Percentiles rank a stretch among this genome's conserved stretches.
Evolutionary conservation across 352 stramenopile genomes (phyloP).

Genomic region (Phytophthora capsici): DNA sequence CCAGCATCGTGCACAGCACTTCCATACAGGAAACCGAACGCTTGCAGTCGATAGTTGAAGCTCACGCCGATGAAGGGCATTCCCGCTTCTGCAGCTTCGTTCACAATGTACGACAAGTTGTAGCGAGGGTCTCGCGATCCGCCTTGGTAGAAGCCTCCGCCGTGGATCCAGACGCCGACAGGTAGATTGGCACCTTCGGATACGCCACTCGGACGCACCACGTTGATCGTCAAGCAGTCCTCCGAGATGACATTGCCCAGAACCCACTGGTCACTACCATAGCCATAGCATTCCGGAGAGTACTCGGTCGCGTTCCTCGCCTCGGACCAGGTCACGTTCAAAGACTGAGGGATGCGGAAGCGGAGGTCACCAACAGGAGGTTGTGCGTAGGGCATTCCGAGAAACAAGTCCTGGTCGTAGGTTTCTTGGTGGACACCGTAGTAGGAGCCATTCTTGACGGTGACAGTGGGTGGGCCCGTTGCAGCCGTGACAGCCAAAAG

Average conservation of each 20-base stretch:
- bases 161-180: constrained; percentile 37
- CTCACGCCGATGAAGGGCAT: constrained; percentile 46
- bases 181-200: constrained; percentile 21
- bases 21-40: constrained; percentile 42
- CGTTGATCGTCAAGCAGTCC: constrained; percentile 31
- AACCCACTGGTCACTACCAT: constrained; percentile 33
- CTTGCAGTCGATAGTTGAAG: constrained; percentile 46
- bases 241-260: constrained; percentile 29
- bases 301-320: constrained; percentile 48
- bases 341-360: constrained; percentile 16
- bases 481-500: not conserved
- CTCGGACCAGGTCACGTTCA: constrained; percentile 27
- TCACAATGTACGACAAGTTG: constrained; percentile 39
- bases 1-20: constrained; percentile 44
- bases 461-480: constrained; percentile 12
- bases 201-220: constrained; percentile 37
- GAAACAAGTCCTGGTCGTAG: constrained; percentile 40
- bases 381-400: constrained; percentile 38
- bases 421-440: constrained; percentile 29
- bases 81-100: constrained; percentile 24
- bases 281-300: constrained; percentile 39
- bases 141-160: constrained; percentile 30
- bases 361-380: constrained; percentile 27
- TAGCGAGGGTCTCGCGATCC: constrained; percentile 37
- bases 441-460: constrained; percentile 40